A percentile compares a stretch with the other conserved stretches of the same genome.
Evolutionary conservation across 1,284 basidiomycete species (phyloP).

Genomic region (Boletus sp.): DNA sequence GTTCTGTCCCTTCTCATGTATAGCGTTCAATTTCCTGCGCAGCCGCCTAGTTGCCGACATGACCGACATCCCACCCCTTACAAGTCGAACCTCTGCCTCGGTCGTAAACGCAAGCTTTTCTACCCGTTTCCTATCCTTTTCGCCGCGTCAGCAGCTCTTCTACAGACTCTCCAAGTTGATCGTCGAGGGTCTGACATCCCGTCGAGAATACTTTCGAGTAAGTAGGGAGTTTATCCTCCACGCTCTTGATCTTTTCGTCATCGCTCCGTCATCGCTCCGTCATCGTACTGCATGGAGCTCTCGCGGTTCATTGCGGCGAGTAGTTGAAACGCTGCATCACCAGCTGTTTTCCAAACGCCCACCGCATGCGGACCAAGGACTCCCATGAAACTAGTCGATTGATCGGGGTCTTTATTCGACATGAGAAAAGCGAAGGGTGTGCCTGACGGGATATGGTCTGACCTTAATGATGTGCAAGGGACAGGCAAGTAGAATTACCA

Average conservation of each 20-base stretch:
- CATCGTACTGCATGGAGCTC: constrained; percentile 9
- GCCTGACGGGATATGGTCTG: constrained; percentile 6
- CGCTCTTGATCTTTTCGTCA: too few species aligned
- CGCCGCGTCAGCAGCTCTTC: not conserved
- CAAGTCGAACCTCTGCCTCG: constrained; percentile 1
- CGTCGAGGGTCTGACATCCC: constrained; percentile 7
- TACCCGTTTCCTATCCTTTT: constrained; percentile 3
- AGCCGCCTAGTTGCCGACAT: not conserved
- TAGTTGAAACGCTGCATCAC: not conserved
- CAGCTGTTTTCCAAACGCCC: constrained; percentile 10
- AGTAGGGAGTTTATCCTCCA: not conserved
- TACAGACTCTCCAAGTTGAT: constrained; percentile 5
- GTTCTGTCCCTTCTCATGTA: too few species aligned
- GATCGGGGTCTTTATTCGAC: constrained; percentile 3
- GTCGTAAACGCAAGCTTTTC: too few species aligned
- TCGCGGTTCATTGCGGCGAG: not conserved
- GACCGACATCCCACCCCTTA: constrained; percentile 16
- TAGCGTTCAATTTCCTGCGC: too few species aligned
- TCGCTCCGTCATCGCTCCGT: not conserved
- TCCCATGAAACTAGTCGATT: constrained; percentile 18
- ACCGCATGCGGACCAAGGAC: constrained; percentile 18
- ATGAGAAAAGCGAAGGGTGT: constrained; percentile 20
- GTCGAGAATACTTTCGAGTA: constrained; percentile 12
- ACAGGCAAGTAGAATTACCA: not conserved
- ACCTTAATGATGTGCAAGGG: not conserved